phyloP scores from a whole-genome alignment of 208 protist genomes.

The Herpetomonas samuelpessoai region DNA sequence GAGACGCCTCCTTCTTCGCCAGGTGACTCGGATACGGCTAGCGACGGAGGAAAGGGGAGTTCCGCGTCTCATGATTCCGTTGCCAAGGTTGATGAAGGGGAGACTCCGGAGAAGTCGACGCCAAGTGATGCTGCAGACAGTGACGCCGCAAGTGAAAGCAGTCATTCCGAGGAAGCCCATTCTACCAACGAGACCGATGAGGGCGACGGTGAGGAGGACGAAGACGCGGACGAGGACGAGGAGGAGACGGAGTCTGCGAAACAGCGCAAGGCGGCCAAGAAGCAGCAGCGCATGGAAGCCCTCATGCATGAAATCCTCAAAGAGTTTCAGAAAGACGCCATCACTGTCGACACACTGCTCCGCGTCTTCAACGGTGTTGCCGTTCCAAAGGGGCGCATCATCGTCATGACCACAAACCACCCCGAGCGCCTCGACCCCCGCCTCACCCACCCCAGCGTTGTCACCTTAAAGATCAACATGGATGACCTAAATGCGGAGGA shows the following conservation, averaged over 20 bases:
- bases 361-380: slow-evolving; percentile 82
- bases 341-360: slow-evolving; percentile 89
- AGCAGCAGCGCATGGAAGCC: slow-evolving; percentile 12
- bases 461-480: slow-evolving; percentile 74
- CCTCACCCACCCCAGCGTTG: slow-evolving; percentile 56
- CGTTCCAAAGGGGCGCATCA: slow-evolving; percentile 70
- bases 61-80: neutral
- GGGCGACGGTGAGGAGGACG: slow-evolving; percentile 4
- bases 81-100: neutral
- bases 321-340: slow-evolving; percentile 26
- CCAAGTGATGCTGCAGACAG: neutral
- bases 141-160: neutral
- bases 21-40: too few species aligned
- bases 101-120: neutral
- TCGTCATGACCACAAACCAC: slow-evolving; percentile 93
- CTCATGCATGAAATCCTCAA: slow-evolving; percentile 12
- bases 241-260: neutral
- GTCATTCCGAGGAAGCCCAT: slow-evolving; percentile 2
- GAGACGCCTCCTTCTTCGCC: too few species aligned
- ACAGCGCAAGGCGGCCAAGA: slow-evolving; percentile 6
- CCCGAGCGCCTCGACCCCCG: slow-evolving; percentile 68
- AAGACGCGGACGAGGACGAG: slow-evolving; percentile 23
- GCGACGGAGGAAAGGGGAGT: neutral
- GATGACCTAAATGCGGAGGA: slow-evolving; percentile 30
- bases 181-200: slow-evolving; percentile 8